Base-by-base conservation (phyloP, 495 filamentous ascomycete species). In the Lophiotrema nucula region DNA sequence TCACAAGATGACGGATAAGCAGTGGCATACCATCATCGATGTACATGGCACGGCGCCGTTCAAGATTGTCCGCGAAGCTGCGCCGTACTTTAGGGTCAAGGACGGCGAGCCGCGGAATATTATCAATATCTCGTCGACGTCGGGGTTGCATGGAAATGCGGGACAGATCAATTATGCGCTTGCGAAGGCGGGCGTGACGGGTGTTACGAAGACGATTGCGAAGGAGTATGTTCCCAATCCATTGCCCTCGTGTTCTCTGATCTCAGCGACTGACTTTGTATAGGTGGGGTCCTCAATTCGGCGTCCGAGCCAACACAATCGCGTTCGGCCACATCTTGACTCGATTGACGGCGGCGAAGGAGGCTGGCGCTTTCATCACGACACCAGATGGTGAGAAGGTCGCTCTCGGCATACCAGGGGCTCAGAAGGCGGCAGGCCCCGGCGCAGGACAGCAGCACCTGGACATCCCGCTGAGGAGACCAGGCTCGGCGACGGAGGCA, bases 1-100 rank as follows among this genome's bases (percentile, higher is more conserved):
- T 64, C 88, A 93, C 75, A 92, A 92, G 83, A 92, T 88, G 76
- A 90, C 87, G 15, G 88, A 93, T 74, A 90, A 90, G 69, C 88
- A 93, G 81, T 95, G 87, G 88, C 83, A 90, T 44, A 90, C 86
- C 49, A 95, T 95, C 66, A 70, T 92, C 11, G 81, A 84, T 25
- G 76, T 93, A 19, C 90, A 95, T 77, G 83, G 80, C 66, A 92
- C 87, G 11, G 88, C 84, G 1, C 90, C 90, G 27, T 93, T 95
- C 79, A 87, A 84, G 56, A 82, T 95, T 33, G 74, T 92, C 56
- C 82, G 89, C 37, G 86, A 83, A 38, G 87, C 88, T 5, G 86
- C 88, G 0, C 87, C 88, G 25, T 95, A 88, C 72, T 95, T 95
- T 79, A 82, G 90, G 25, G 87, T 93, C 53, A 87, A 84, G 67